phyloP scores from a whole-genome alignment of 495 filamentous ascomycete genomes.

The Penicillium lagena region DNA sequence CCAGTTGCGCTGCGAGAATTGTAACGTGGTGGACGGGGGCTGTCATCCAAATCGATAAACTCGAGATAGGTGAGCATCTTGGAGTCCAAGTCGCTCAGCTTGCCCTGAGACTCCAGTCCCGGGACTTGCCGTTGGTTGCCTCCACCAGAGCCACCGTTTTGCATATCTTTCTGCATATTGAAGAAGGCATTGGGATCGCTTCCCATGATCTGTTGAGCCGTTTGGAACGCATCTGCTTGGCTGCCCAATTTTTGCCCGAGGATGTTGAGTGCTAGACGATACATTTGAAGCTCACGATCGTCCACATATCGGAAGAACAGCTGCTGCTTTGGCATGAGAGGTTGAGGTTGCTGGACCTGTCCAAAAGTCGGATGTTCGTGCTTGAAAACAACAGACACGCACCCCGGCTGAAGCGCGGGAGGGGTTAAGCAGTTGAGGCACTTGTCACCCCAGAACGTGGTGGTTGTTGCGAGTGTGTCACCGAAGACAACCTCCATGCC shows the following conservation, averaged over 20 bases:
- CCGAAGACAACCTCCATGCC: conserved; percentile 87
- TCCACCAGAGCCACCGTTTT: conserved; percentile 30
- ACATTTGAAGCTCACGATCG: conserved; percentile 65
- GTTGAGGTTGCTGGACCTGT: conserved; percentile 33
- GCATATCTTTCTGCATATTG: conserved; percentile 39
- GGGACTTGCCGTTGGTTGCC: conserved; percentile 40
- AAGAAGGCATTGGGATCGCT: conserved; percentile 38
- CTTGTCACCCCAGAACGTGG: conserved; percentile 74
- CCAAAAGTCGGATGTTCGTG: conserved; percentile 49
- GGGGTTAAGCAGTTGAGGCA: conserved; percentile 82
- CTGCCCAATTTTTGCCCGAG: conserved; percentile 42
- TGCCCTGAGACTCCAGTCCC: conserved; percentile 33
- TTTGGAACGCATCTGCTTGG: conserved; percentile 45
- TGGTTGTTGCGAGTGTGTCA: conserved; percentile 66
- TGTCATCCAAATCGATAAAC: conserved; percentile 71
- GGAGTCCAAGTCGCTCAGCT: conserved; percentile 55
- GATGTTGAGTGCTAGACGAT: conserved; percentile 39
- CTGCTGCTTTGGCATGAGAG: conserved; percentile 47
- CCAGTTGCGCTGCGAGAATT: conserved; percentile 59
- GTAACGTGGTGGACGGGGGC: conserved; percentile 56
- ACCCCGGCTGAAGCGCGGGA: conserved; percentile 60
- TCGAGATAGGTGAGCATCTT: conserved; percentile 69
- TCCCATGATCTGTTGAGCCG: conserved; percentile 45
- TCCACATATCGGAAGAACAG: conserved; percentile 75
- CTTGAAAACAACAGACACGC: conserved; percentile 70